These are phyloP conservation scores for Nigrospora osmanthi DNA, from an alignment of 2,329 filamentous ascomycete genomes.

Conservation along the genomic window DNA sequence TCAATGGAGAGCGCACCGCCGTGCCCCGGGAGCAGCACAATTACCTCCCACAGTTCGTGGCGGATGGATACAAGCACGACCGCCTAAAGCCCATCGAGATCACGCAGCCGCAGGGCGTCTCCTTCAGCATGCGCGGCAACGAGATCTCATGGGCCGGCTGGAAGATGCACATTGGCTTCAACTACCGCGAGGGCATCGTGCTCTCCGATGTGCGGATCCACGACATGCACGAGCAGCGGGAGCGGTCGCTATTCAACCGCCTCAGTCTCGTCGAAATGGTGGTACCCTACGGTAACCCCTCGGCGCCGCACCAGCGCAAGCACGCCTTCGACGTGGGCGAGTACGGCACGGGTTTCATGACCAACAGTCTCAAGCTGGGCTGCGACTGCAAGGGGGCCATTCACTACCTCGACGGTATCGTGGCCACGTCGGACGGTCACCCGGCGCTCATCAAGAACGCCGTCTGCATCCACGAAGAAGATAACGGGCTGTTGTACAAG, in stretches of 20 bases:
- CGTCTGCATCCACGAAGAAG: conserved; percentile 71
- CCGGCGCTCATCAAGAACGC: conserved; percentile 68
- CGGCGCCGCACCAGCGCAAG: conserved; percentile 55
- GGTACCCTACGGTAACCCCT: conserved; percentile 60
- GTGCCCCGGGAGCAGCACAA: conserved; percentile 30
- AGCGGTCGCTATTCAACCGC: conserved; percentile 61
- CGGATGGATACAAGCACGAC: conserved; percentile 24
- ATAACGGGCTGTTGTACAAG: conserved; percentile 68
- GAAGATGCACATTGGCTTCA: conserved; percentile 42
- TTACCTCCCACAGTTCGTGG: conserved; percentile 26
- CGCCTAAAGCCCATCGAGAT: conserved; percentile 49
- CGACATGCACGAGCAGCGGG: conserved; percentile 54
- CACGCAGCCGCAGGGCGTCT: conserved; percentile 53
- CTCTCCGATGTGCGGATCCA: conserved; percentile 47
- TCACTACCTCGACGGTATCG: conserved; percentile 33
- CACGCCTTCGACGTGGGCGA: conserved; percentile 56
- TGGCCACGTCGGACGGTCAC: conserved; percentile 61
- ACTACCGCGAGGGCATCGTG: conserved; percentile 45
- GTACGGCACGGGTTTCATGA: conserved; percentile 58
- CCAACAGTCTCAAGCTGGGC: conserved; percentile 50
- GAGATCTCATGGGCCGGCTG: conserved; percentile 46
- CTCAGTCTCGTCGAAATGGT: conserved; percentile 73
- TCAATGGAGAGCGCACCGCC: conserved; percentile 18
- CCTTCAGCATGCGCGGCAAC: conserved; percentile 41
- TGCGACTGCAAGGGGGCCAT: conserved; percentile 69